phyloP scores from a whole-genome alignment of 2,329 filamentous ascomycete genomes.

The Mycocentrospora acerina region DNA sequence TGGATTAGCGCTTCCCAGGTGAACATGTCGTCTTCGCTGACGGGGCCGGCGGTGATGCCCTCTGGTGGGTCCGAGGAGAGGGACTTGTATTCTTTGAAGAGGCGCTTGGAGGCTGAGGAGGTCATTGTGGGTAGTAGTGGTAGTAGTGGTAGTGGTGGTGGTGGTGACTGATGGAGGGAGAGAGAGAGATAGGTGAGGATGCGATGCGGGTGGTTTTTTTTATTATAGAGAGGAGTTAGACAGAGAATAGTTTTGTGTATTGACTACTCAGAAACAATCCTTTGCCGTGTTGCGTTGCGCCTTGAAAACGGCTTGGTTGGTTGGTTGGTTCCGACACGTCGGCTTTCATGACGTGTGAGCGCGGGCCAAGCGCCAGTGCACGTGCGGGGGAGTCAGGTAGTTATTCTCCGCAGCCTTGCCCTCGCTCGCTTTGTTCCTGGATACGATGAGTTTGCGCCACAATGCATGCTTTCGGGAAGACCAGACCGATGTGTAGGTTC shows the following conservation, averaged over 20 bases:
- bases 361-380: not conserved
- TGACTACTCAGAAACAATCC: too few relatives aligned
- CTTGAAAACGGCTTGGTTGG: too few relatives aligned
- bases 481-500: too few relatives aligned
- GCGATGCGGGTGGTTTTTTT: too few relatives aligned
- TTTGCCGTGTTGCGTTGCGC: too few relatives aligned
- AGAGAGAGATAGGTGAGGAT: not conserved
- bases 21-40: conserved; percentile 92
- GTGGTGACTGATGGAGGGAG: not conserved
- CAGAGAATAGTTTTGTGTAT: too few relatives aligned
- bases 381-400: not conserved
- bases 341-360: conserved; percentile 1
- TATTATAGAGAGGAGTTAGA: not conserved
- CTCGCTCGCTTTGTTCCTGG: too few relatives aligned
- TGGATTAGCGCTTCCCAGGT: conserved; percentile 96
- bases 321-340: conserved; percentile 2
- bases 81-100: conserved; percentile 94
- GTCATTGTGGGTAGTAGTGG: conserved; percentile 48
- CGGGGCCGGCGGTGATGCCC: conserved; percentile 90
- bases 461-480: too few relatives aligned
- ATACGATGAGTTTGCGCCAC: too few relatives aligned
- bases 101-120: conserved; percentile 67
- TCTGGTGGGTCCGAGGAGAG: conserved; percentile 95
- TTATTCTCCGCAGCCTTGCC: too few relatives aligned
- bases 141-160: too few relatives aligned